Conservation (phyloP, 129 eudicot species). For the Chrysanthemum makinoi region DNA sequence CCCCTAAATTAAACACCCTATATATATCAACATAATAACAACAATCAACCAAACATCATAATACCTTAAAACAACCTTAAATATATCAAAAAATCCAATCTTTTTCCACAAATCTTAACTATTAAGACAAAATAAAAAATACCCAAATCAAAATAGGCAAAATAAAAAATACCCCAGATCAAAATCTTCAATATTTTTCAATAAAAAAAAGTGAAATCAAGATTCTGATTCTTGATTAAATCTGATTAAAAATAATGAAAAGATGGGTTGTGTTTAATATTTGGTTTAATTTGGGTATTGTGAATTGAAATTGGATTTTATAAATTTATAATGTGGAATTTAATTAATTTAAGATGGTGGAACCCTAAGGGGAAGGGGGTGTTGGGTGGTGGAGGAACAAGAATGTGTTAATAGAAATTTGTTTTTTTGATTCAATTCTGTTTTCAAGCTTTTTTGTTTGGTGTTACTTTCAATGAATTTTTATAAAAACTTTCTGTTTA, state of each 20-base stretch:
- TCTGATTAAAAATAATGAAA: conserved; percentile 1
- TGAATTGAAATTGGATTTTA: conserved; percentile 13
- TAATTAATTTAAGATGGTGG: not conserved
- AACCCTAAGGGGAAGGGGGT: conserved; percentile 36
- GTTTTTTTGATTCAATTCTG: conserved; percentile 21
- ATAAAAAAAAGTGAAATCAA: not conserved
- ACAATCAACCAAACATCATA: conserved; percentile 17
- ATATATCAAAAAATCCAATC: conserved; percentile 2
- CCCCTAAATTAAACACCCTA: conserved; percentile 29
- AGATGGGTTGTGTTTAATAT: conserved; percentile 7
- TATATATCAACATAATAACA: not conserved
- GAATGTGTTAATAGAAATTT: conserved; percentile 21
- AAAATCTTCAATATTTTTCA: not conserved
- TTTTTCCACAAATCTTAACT: conserved; percentile 20
- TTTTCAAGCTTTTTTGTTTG: conserved; percentile 30
- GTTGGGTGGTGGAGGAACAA: conserved; percentile 58
- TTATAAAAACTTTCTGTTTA: conserved; percentile 5
- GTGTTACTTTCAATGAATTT: conserved; percentile 42
- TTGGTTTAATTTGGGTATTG: not conserved
- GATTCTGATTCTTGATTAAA: conserved; percentile 13
- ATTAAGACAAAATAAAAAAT: conserved; percentile 10
- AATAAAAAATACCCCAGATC: conserved; percentile 15
- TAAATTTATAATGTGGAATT: not conserved
- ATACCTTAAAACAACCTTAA: not conserved
- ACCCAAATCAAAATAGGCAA: conserved; percentile 9